Conservation (phyloP, 306 rosid species). For the Trifolium repens region DNA sequence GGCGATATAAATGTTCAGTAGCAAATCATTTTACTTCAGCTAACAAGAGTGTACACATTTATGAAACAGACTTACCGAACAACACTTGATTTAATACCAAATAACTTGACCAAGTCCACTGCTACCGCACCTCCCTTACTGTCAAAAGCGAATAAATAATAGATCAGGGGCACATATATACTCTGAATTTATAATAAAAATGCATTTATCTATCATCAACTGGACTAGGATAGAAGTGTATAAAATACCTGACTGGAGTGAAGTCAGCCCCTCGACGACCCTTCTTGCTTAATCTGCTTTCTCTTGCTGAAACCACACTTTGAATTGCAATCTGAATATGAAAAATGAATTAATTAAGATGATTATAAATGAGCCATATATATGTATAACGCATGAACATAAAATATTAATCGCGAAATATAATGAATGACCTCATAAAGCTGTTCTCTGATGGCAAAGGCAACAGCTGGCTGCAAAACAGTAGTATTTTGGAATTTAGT, state of each 20-base stretch:
- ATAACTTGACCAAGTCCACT: conserved; percentile 87
- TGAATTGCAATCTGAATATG: conserved; percentile 76
- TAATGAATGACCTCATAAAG: conserved; percentile 71
- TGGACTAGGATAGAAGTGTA: not conserved
- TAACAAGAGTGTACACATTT: conserved; percentile 2
- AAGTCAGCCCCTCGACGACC: conserved; percentile 78
- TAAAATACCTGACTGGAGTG: conserved; percentile 67
- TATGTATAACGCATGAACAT: not conserved
- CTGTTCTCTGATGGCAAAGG: conserved; percentile 85
- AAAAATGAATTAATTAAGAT: conserved; percentile 23
- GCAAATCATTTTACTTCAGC: conserved; percentile 20
- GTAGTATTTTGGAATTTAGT: conserved; percentile 25
- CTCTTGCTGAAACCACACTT: conserved; percentile 87
- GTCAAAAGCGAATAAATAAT: conserved; percentile 34
- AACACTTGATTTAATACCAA: conserved; percentile 81
- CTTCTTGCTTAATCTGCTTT: conserved; percentile 91
- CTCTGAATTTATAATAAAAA: not conserved
- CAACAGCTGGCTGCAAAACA: conserved; percentile 86
- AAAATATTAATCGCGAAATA: conserved; percentile 29
- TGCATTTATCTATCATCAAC: not conserved
- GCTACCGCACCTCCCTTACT: conserved; percentile 79
- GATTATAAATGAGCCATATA: conserved; percentile 2
- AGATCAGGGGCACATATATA: conserved; percentile 15
- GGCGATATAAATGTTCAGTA: too few species aligned
- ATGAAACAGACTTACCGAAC: conserved; percentile 69